Evolutionary conservation across 768 basidiomycete species (phyloP).

Genomic region (Russula vinacea): DNA sequence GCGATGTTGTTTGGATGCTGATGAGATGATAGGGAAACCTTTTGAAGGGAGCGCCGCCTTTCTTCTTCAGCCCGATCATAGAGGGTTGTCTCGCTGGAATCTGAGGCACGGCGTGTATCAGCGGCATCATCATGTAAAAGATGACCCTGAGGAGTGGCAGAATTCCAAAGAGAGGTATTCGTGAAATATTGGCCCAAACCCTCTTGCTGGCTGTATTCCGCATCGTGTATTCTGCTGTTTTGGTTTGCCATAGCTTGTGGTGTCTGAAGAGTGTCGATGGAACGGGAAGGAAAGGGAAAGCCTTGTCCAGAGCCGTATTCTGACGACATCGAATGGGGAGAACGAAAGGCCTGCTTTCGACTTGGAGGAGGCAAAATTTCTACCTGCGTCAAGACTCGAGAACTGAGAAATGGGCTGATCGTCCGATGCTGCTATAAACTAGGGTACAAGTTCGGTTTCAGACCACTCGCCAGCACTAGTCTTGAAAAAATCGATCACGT

Average conservation of each 20-base stretch:
- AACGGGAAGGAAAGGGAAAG: neutral
- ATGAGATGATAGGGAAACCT: conserved; percentile 22
- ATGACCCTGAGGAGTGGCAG: neutral
- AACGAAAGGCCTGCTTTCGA: conserved; percentile 26
- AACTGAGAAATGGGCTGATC: neutral
- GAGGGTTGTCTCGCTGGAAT: conserved; percentile 20
- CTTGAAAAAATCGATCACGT: too few relatives aligned
- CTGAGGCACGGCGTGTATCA: conserved; percentile 16
- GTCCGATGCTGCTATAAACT: neutral
- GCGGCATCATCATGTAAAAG: conserved; percentile 1
- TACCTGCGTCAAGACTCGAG: neutral
- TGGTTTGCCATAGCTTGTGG: neutral
- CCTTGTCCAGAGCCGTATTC: neutral
- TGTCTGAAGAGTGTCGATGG: neutral
- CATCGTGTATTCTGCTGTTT: neutral
- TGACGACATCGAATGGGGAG: neutral
- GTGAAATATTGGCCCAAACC: neutral
- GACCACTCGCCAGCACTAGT: neutral
- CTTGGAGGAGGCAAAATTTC: neutral
- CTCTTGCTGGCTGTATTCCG: neutral
- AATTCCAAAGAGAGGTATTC: neutral
- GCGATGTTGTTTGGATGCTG: conserved; percentile 22
- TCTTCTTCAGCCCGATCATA: conserved; percentile 21
- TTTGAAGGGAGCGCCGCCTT: conserved; percentile 14
- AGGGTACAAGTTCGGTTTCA: neutral